Conservation (phyloP, 2,329 filamentous ascomycete species). For the Sporothrix phasma region DNA sequence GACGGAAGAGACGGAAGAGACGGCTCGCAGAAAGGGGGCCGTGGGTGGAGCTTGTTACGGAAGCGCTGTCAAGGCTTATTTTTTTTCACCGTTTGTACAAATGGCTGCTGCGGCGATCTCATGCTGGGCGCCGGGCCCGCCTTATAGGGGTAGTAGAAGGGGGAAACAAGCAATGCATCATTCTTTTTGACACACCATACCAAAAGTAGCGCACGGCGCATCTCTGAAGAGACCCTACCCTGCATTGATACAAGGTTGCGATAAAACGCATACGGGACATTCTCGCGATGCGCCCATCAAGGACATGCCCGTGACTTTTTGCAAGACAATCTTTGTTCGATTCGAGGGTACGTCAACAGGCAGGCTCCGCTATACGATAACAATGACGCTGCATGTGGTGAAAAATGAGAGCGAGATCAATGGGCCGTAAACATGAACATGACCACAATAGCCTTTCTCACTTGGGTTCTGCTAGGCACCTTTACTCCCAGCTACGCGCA, state of each 20-base stretch:
- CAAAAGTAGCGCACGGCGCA: not conserved
- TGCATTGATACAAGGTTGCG: not conserved
- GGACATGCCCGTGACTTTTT: no score
- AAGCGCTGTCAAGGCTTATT: not conserved
- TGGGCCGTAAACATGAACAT: no score
- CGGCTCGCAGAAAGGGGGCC: not conserved
- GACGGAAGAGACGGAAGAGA: not conserved
- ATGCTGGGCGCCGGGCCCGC: not conserved
- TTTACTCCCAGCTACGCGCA: slow-evolving; percentile 3
- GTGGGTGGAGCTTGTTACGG: not conserved
- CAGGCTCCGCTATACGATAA: not conserved
- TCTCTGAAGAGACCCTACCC: not conserved
- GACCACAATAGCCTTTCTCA: not conserved
- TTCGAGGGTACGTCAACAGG: not conserved
- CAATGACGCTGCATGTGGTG: not conserved
- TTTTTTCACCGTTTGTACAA: slow-evolving; percentile 7
- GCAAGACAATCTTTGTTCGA: no score
- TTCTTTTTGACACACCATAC: not conserved
- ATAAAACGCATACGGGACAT: not conserved
- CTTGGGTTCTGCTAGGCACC: not conserved
- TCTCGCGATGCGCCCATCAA: no score
- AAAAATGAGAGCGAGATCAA: no score
- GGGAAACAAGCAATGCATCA: not conserved
- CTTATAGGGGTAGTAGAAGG: not conserved
- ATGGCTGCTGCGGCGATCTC: not conserved